phyloP scores from a whole-genome alignment of 2,329 filamentous ascomycete species.

The Penicillium nordicum region DNA sequence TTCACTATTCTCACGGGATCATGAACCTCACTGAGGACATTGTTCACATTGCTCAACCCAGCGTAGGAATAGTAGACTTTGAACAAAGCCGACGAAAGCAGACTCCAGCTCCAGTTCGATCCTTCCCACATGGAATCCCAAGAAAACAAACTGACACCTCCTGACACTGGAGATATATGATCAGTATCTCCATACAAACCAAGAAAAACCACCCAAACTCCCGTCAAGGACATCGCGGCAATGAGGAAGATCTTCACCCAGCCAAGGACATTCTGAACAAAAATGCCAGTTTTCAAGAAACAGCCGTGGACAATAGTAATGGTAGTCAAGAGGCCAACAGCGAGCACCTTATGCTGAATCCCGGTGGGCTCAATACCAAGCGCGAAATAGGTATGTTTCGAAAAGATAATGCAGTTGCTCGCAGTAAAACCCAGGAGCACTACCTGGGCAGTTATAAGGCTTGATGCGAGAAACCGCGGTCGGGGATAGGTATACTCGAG shows the following conservation, averaged over 20 bases:
- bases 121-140: slow-evolving; percentile 61
- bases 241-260: slow-evolving; percentile 62
- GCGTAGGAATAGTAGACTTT: slow-evolving; percentile 68
- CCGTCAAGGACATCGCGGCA: slow-evolving; percentile 59
- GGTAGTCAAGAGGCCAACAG: slow-evolving; percentile 53
- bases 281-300: slow-evolving; percentile 56
- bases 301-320: slow-evolving; percentile 60
- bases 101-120: slow-evolving; percentile 66
- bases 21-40: slow-evolving; percentile 68
- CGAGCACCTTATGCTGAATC: slow-evolving; percentile 53
- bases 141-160: slow-evolving; percentile 11
- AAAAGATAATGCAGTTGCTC: slow-evolving; percentile 68
- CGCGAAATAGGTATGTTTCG: slow-evolving; percentile 62
- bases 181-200: slow-evolving; percentile 26
- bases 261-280: slow-evolving; percentile 59
- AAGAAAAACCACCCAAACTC: slow-evolving; percentile 57
- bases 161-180: not conserved
- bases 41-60: slow-evolving; percentile 64
- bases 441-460: slow-evolving; percentile 60
- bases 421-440: slow-evolving; percentile 65
- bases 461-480: slow-evolving; percentile 63
- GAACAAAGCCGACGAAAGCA: slow-evolving; percentile 61
- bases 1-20: slow-evolving; percentile 64
- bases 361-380: slow-evolving; percentile 52
- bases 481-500: slow-evolving; percentile 65